These are phyloP conservation scores for Fennellomyces sp. DNA, from an alignment of 371 early-diverging fungal species.

Conservation along the genomic window DNA sequence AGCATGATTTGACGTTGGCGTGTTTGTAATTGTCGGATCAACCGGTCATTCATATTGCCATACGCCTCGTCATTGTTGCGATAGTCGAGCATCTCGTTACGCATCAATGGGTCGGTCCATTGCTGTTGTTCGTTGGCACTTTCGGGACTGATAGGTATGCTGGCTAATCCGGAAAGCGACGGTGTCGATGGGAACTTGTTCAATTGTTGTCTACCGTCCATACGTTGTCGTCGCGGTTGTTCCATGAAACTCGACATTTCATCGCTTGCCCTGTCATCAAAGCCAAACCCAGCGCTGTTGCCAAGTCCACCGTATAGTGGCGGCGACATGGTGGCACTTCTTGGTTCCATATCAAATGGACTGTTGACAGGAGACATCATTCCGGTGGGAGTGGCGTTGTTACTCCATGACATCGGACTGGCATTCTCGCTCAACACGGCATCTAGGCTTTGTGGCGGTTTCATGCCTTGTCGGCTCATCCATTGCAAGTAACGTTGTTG, in stretches of 20 bases:
- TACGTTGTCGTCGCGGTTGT: constrained; percentile 7
- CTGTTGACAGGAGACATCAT: constrained; percentile 20
- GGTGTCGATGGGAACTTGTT: constrained; percentile 22
- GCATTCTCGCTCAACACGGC: constrained; percentile 31
- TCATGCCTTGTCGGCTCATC: constrained; percentile 15
- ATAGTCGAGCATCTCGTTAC: background rate
- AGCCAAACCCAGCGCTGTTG: constrained; percentile 22
- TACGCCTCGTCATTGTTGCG: background rate
- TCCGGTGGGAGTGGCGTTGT: constrained; percentile 13
- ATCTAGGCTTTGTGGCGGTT: constrained; percentile 27
- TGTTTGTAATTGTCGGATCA: constrained; percentile 41
- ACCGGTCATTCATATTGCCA: constrained; percentile 22
- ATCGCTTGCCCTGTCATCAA: constrained; percentile 12
- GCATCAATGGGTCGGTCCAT: too few relatives aligned
- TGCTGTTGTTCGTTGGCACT: background rate
- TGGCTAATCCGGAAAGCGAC: constrained; percentile 9
- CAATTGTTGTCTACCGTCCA: constrained; percentile 8
- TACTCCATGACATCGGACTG: constrained; percentile 27
- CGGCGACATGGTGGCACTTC: constrained; percentile 11
- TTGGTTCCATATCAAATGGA: constrained; percentile 16
- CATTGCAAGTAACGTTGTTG: constrained; percentile 23
- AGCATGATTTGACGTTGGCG: constrained; percentile 45
- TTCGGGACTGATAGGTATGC: constrained; percentile 9
- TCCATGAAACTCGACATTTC: constrained; percentile 9
- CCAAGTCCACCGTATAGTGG: constrained; percentile 11